Evolutionary conservation across 371 early-diverging fungal species (phyloP), one percentile per base, ranked within the genome.

Genomic region (Choanephora cucurbitarum): DNA sequence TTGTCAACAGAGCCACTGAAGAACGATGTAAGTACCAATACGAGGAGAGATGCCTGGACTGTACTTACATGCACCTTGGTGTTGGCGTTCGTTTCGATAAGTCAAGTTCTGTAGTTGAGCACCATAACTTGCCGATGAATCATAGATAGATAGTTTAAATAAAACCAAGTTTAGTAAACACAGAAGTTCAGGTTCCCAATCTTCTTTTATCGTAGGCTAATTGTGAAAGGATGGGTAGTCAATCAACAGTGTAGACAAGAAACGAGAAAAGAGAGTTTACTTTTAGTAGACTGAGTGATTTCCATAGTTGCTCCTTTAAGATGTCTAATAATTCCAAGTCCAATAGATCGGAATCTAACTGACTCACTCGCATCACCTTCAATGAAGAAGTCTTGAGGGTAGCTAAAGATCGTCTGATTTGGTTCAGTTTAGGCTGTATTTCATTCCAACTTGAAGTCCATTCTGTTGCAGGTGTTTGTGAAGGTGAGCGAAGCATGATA

Each of bases 341-440:
- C 48, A 94, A 79, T 46, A 91, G 80, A 42, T 90, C 91, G 5
- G 94, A 89, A 73, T 95, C 96, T 32, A 95, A 81, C 68, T 95
- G 93, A 62, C 87, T 83, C 31, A 93, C 93, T 31, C 94, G 84
- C 77, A 88, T 80, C 37, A 86, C 85, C 61, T 82, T 84, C 13
- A 90, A 67, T 13, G 86, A 81, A 2, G 81, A 78, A 0, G 82
- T 75, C 32, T 77, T 77, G 15, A 81, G 64, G 5, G 80, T 74
- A 13, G 80, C 77, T 64, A 83, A 72, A 18, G 81, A 80, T 24
- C 79, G 65, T 43, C 84, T 80, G 14, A 82, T 69, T 55, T 77
- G 77, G 3, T 54, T 57, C 21, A 85, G 66, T 8, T 81, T 66
- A 14, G 83, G 83, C 48, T 83, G 83, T 52, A 83, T 71, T 3